These are phyloP conservation scores for Tinospora cordifolia DNA, from an alignment of 164 flowering plant species.

Conservation along the genomic window DNA sequence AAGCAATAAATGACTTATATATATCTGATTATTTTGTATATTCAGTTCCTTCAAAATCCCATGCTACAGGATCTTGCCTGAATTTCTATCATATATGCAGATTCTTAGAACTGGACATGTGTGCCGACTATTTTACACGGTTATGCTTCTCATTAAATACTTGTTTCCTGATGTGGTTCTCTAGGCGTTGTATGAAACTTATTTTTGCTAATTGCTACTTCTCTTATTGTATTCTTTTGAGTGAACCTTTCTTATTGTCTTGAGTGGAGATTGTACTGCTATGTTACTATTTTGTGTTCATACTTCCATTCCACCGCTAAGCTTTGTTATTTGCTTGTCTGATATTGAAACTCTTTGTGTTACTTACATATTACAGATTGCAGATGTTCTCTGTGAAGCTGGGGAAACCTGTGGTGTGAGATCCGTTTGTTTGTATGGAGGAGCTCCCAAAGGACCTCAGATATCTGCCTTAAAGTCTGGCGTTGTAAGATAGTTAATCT, in stretches of 20 bases:
- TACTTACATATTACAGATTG: conserved; percentile 45
- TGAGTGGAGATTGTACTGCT: not conserved
- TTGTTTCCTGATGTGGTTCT: not conserved
- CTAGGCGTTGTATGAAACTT: conserved; percentile 1
- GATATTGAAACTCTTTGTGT: not conserved
- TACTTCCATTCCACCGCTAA: not conserved
- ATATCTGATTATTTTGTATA: no score
- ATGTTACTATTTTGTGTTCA: not conserved
- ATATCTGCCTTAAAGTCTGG: conserved; percentile 72
- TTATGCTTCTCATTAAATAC: not conserved
- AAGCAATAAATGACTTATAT: no score
- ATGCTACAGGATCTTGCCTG: no score
- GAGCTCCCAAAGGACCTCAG: conserved; percentile 89
- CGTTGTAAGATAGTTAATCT: conserved; percentile 49
- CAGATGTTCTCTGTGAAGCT: conserved; percentile 69
- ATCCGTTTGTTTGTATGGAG: conserved; percentile 82
- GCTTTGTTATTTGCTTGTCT: not conserved
- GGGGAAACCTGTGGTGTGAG: conserved; percentile 69
- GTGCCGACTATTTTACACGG: no score
- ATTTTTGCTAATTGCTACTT: not conserved
- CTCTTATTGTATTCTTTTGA: not conserved
- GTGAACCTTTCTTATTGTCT: not conserved
- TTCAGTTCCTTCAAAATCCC: no score
- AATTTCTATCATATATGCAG: no score
- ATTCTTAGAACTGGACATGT: no score